A percentile compares a stretch with the other conserved stretches of the same genome.
Conservation (phyloP, 495 filamentous ascomycete genomes). For the Emericellopsis terricola region DNA sequence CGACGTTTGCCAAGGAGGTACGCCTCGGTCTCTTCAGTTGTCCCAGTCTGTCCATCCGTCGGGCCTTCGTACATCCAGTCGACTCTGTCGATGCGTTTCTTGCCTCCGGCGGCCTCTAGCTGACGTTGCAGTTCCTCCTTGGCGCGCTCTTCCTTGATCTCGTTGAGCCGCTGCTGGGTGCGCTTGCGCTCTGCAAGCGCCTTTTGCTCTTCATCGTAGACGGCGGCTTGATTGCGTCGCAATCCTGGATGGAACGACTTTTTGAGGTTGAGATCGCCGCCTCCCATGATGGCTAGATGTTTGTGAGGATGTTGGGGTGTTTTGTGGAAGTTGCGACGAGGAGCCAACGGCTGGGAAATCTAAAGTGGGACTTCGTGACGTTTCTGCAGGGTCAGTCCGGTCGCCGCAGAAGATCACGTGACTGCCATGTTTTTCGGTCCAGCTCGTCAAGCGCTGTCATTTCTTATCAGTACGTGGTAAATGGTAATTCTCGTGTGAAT, state of each 20-base stretch:
- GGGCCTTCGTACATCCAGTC: constrained; percentile 98
- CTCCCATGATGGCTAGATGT: constrained; percentile 45
- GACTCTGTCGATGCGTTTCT: constrained; percentile 55
- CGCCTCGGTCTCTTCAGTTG: constrained; percentile 83
- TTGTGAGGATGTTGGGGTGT: not conserved
- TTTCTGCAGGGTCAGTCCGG: too few relatives aligned
- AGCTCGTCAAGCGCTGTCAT: too few relatives aligned
- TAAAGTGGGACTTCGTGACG: not conserved
- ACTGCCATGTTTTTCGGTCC: too few relatives aligned
- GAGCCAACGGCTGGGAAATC: not conserved
- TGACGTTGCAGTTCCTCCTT: constrained; percentile 83
- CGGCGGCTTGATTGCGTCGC: constrained; percentile 64
- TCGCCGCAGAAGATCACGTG: too few relatives aligned
- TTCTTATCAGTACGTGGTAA: too few relatives aligned
- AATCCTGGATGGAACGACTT: constrained; percentile 92
- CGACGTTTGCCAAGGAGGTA: constrained; percentile 84
- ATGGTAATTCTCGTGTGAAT: too few relatives aligned
- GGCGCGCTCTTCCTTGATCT: constrained; percentile 83
- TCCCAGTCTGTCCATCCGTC: constrained; percentile 57
- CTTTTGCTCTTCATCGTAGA: constrained; percentile 76
- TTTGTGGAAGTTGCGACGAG: not conserved
- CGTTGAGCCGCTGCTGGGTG: constrained; percentile 67
- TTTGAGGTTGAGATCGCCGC: constrained; percentile 79
- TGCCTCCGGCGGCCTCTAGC: constrained; percentile 76
- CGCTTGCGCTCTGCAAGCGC: constrained; percentile 92